Conservation (phyloP, 805 yeast genomes). For the Torulaspora indica region DNA sequence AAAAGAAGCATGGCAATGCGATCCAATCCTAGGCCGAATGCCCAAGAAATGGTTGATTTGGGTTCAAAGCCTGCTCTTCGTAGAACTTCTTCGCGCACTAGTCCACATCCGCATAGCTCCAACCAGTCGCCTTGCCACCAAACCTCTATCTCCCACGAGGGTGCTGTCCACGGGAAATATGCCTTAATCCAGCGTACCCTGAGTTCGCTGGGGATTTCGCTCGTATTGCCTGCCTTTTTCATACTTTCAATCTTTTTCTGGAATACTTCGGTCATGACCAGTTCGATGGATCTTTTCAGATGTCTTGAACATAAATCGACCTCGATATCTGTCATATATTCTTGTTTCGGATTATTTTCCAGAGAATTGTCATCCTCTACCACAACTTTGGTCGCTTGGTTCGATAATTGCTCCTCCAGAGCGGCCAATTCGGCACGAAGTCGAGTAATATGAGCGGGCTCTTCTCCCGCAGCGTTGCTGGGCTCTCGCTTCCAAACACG, state of each 20-base stretch:
- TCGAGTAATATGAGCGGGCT: conserved; percentile 37
- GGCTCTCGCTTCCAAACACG: conserved; percentile 66
- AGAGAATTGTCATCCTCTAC: conserved; percentile 70
- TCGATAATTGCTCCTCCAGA: conserved; percentile 47
- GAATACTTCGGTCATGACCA: conserved; percentile 77
- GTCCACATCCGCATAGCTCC: conserved; percentile 94
- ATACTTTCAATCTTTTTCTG: conserved; percentile 37
- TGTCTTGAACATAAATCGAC: conserved; percentile 67
- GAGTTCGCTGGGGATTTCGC: conserved; percentile 54
- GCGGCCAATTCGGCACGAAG: conserved; percentile 55
- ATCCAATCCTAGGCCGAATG: conserved; percentile 94
- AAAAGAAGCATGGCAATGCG: conserved; percentile 92
- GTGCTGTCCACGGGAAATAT: conserved; percentile 97
- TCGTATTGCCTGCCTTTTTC: conserved; percentile 46
- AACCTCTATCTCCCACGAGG: conserved; percentile 97
- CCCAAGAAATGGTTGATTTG: conserved; percentile 79
- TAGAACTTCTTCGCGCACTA: conserved; percentile 74
- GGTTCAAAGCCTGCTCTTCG: conserved; percentile 60
- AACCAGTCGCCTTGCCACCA: conserved; percentile 99
- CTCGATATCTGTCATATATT: conserved; percentile 64
- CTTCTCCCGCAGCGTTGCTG: conserved; percentile 23
- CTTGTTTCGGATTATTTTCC: conserved; percentile 73
- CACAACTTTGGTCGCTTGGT: conserved; percentile 46
- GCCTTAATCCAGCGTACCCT: conserved; percentile 93
- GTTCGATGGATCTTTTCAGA: conserved; percentile 79